phyloP scores from a whole-genome alignment of 768 basidiomycete genomes.

The Leccinellum rugosiceps region DNA sequence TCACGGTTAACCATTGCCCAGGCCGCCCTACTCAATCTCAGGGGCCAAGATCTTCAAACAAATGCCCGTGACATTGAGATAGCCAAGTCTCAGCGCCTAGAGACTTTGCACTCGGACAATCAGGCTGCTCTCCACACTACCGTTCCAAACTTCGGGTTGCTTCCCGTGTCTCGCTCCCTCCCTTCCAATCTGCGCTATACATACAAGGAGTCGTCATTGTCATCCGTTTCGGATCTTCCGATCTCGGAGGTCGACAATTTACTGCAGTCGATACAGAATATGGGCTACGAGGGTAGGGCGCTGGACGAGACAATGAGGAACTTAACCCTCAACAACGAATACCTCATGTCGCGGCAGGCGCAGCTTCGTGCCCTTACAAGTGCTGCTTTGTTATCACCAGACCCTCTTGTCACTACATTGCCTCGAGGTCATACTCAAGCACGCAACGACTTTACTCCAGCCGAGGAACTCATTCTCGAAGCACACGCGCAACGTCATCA shows the following conservation, averaged over 20 bases:
- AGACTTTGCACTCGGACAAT: conserved; percentile 3
- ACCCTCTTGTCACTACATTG: conserved; percentile 3
- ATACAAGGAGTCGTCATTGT: conserved; percentile 15
- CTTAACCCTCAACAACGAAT: conserved; percentile 15
- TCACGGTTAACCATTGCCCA: conserved; percentile 73
- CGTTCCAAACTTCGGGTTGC: neutral
- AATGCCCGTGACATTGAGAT: conserved; percentile 2
- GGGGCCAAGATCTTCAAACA: conserved; percentile 53
- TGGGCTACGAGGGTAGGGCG: conserved; percentile 17
- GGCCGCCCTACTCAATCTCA: conserved; percentile 71
- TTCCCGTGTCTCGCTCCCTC: conserved; percentile 19
- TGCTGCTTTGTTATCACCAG: conserved; percentile 11
- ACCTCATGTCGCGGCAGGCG: conserved; percentile 16
- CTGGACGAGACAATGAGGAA: conserved; percentile 12
- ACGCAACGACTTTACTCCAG: conserved; percentile 59
- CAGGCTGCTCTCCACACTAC: conserved; percentile 2
- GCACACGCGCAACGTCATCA: conserved; percentile 39
- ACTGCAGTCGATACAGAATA: conserved; percentile 34
- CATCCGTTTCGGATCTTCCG: conserved; percentile 12
- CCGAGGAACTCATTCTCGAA: conserved; percentile 67
- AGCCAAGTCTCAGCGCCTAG: conserved; percentile 8
- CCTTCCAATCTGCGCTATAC: conserved; percentile 20
- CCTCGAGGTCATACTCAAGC: conserved; percentile 34
- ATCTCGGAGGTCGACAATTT: conserved; percentile 40
- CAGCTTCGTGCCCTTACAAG: conserved; percentile 24